Conservation (phyloP, 768 basidiomycete species). For the Lactarius sanguifluus region DNA sequence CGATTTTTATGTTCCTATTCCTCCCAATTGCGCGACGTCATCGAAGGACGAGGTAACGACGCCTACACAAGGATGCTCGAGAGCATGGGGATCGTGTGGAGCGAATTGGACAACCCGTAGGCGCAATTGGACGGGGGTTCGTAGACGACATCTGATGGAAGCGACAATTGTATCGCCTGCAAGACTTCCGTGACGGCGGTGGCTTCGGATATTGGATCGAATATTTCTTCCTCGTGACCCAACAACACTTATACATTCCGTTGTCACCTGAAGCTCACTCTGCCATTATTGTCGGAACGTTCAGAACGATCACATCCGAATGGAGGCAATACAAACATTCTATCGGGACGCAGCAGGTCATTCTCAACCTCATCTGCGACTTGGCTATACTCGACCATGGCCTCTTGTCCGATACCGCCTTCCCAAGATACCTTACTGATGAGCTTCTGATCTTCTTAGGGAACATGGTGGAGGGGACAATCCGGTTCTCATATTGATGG, state of each 20-base stretch:
- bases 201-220: background rate
- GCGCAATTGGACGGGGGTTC: background rate
- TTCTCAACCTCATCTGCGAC: conserved; percentile 30
- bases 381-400: conserved; percentile 25
- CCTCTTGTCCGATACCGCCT: background rate
- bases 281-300: background rate
- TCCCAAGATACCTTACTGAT: conserved; percentile 1
- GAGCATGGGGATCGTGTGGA: background rate
- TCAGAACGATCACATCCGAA: background rate
- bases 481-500: background rate
- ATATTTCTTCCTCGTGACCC: background rate
- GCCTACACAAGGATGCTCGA: background rate
- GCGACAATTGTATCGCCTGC: background rate
- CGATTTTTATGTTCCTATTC: background rate
- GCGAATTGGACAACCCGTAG: background rate
- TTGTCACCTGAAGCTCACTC: background rate
- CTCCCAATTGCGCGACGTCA: background rate
- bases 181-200: background rate
- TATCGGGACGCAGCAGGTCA: conserved; percentile 24
- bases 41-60: background rate
- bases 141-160: background rate
- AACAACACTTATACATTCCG: background rate
- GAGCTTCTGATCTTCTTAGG: background rate
- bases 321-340: background rate
- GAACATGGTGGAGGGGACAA: background rate